Conservation (phyloP, 768 basidiomycete species). For the Naganishia vaughanmartiniae region DNA sequence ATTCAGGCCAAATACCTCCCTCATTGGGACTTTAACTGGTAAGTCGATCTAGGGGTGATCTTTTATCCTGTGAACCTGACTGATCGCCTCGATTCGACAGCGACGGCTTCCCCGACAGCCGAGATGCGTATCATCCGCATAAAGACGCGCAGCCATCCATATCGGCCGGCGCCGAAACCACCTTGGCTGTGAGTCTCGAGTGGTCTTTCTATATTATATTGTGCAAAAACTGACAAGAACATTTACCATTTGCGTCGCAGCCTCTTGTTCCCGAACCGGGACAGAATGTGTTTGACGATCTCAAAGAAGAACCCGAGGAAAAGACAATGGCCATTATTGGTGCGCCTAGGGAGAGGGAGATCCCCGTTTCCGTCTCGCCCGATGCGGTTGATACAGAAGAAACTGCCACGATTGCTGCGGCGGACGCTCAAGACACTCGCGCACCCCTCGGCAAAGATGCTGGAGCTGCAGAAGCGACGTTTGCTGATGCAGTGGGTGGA, state of each 20-base stretch:
- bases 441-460: constrained; percentile 50
- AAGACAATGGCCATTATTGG: constrained; percentile 46
- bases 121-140: constrained; percentile 24
- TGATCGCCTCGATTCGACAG: neutral
- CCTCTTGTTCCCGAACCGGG: constrained; percentile 39
- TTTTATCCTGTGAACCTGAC: too few species aligned
- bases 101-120: constrained; percentile 22
- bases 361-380: constrained; percentile 21
- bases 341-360: constrained; percentile 30
- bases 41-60: constrained; percentile 22
- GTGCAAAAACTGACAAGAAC: neutral
- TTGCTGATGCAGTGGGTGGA: constrained; percentile 42
- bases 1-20: constrained; percentile 75
- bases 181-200: neutral
- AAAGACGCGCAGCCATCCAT: constrained; percentile 3
- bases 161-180: constrained; percentile 1
- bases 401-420: constrained; percentile 21
- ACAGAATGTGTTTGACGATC: constrained; percentile 44
- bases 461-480: constrained; percentile 48
- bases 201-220: neutral
- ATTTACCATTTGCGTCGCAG: neutral
- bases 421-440: constrained; percentile 41
- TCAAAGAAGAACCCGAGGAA: constrained; percentile 39
- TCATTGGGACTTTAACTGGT: constrained; percentile 93
- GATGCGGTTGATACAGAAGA: constrained; percentile 4